Evolutionary conservation across 2,329 filamentous ascomycete genomes (phyloP).

Genomic region (Bipolaris victoriae): DNA sequence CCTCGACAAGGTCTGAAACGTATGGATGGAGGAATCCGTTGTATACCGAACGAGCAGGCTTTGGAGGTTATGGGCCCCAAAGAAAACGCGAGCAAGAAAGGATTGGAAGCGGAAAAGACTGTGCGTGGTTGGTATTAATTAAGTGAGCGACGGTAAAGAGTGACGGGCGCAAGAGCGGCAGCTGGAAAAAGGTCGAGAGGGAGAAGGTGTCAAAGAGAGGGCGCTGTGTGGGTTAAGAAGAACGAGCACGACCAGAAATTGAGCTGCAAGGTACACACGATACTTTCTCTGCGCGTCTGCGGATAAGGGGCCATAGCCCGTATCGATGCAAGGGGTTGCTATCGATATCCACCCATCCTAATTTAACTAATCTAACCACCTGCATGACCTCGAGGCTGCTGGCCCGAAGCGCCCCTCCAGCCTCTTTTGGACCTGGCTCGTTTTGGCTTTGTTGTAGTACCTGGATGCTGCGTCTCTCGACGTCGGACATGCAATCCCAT

Average conservation of each 20-base stretch:
- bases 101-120: conserved; percentile 26
- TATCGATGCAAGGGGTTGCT: conserved; percentile 39
- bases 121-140: conserved; percentile 27
- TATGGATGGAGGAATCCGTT: conserved; percentile 12
- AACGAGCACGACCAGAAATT: conserved; percentile 28
- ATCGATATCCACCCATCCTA: conserved; percentile 43
- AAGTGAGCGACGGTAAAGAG: conserved; percentile 33
- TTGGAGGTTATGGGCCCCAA: conserved; percentile 24
- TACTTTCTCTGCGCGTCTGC: conserved; percentile 36
- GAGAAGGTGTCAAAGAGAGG: conserved; percentile 15
- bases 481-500: neutral
- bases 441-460: conserved; percentile 29
- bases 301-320: conserved; percentile 30
- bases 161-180: conserved; percentile 30
- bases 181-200: conserved; percentile 33
- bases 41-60: conserved; percentile 16
- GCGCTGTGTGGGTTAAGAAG: conserved; percentile 22
- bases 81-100: conserved; percentile 21
- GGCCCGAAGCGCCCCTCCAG: conserved; percentile 28
- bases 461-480: conserved; percentile 16
- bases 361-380: conserved; percentile 43
- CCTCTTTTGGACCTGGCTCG: conserved; percentile 30
- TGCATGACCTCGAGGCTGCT: conserved; percentile 41
- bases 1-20: conserved; percentile 26
- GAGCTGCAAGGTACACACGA: conserved; percentile 33